Evolutionary conservation across 306 rosid species (phyloP), one percentile per base, ranked within the genome.

Genomic region (Cicer chorassanicum): DNA sequence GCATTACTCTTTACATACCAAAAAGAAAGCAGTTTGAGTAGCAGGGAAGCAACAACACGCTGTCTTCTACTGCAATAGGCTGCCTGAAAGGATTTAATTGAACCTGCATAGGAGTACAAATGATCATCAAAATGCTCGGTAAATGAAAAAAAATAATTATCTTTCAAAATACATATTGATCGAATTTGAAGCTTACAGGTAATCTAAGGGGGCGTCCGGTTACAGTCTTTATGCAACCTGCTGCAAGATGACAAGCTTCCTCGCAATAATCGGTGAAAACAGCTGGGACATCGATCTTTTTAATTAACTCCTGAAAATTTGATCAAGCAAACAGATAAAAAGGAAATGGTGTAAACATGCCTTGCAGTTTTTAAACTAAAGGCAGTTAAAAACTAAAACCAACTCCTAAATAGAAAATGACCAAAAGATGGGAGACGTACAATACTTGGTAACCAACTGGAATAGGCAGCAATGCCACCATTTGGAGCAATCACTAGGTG

Each of bases 161-260:
- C 14, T 43, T 67, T 71, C 64, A 40, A 6, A 34, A 73, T 18
- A 74, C 4, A 65, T 13, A 36, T 39, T 40, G 46, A 46, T 29
- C 1, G 0, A 61, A 68, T 48, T 11, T 54, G 57, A 72, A 76
- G 75, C 91, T 60, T 44, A 94, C 98, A 34, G 93, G 96, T 74
- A 84, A 73, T 41, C 77, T 77, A 54, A 73, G 91, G 65, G 93
- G 72, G 69, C 61, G 66, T 39, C 86, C 86, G 9, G 88, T 78
- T 66, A 88, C 73, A 21, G 84, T 78, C 81, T 86, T 81, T 36
- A 94, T 73, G 82, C 96, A 90, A 83, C 80, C 21, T 68, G 90
- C 90, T 67, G 93, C 98, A 65, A 94, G 93, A 85, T 94, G 88
- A 81, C 96, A 94, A 39, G 96, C 98, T 87, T 94, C 98, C 87